Base-by-base conservation (phyloP, 1,284 basidiomycete species). In the Rhodofomes roseus region DNA sequence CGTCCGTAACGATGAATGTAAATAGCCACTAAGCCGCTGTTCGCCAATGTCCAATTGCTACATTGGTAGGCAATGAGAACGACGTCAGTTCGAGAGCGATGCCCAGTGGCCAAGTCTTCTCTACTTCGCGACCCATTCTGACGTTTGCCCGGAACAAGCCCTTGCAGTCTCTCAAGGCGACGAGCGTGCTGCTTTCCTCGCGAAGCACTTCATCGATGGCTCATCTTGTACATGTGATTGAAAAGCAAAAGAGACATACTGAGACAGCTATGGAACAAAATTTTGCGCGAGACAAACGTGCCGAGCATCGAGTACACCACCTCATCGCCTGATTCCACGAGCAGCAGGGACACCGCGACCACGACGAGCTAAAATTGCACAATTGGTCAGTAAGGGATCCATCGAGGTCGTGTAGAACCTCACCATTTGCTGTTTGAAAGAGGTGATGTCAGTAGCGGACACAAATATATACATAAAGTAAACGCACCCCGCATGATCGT, bases 401-500 rank as follows among this genome's bases (percentile, higher is more conserved):
- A 25, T 43, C 37, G 8, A 11, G 25, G 36, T 14, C 18, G 29
- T 18, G 12, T n/a, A 34, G 11, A 11, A 9, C 11, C 57, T 29
- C 39, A 58, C 57, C 57, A 29, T 58, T 58, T 18, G 57, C 57
- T 58, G 57, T 44, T 25, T 40, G 59, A 54, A n/a, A 55, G 59
- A 40, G 55, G 70, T 39, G 71, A 46, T 22, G 39, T 60, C 16
- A 51, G 39, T 29, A 16, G 36, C 12, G 1, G 2, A 22, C 1
- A 46, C 3, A 8, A n/a, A 60, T 53, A 44, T 51, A 57, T 39
- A 57, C 39, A 48, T 55, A 51, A 63, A 40, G 61, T 61, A 57
- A 39, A 79, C 84, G 67, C 65, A 90, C 90, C 95, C 75, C 94
- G 81, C 90, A 95, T 93, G 68, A 96, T 96, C n/a, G 95, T 96